Percentiles rank a stretch among this genome's conserved stretches.
Evolutionary conservation across 1,284 basidiomycete species (phyloP).

Genomic region (Phellinidium pouzarii): DNA sequence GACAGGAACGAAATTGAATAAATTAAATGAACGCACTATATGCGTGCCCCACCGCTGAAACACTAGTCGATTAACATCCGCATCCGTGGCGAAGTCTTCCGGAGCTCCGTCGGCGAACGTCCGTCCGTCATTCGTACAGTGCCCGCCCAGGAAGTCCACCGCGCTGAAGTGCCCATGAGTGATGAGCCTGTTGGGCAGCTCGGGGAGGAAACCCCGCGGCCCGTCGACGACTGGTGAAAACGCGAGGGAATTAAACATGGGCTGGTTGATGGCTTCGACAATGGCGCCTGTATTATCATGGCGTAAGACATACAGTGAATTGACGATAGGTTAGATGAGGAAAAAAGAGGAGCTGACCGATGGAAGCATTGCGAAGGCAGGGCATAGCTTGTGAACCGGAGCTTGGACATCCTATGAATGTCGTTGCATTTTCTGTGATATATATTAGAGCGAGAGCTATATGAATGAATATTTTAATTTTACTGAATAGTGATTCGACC

Average conservation of each 20-base stretch:
- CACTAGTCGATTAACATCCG: slow-evolving; percentile 33
- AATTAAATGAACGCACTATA: slow-evolving; percentile 34
- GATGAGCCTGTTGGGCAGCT: slow-evolving; percentile 37
- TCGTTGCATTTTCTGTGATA: slow-evolving; percentile 30
- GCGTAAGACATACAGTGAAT: slow-evolving; percentile 3
- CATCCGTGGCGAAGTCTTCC: slow-evolving; percentile 33
- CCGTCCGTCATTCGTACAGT: slow-evolving; percentile 38
- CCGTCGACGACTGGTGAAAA: slow-evolving; percentile 37
- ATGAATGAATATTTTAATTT: neutral
- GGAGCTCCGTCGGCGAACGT: slow-evolving; percentile 37
- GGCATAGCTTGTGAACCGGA: slow-evolving; percentile 27
- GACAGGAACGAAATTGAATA: no score
- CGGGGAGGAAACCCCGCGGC: slow-evolving; percentile 33
- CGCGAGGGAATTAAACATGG: slow-evolving; percentile 28
- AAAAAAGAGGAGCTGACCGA: slow-evolving; percentile 29
- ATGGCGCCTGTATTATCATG: slow-evolving; percentile 30
- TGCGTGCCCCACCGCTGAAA: slow-evolving; percentile 32
- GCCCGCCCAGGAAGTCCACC: slow-evolving; percentile 38
- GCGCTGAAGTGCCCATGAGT: slow-evolving; percentile 31
- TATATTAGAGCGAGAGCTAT: neutral
- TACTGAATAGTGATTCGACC: slow-evolving; percentile 27
- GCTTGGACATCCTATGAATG: slow-evolving; percentile 30
- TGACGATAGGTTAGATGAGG: neutral
- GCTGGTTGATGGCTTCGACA: slow-evolving; percentile 34
- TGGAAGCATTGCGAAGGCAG: slow-evolving; percentile 37